A percentile compares a stretch with the other conserved stretches of the same genome.
phyloP scores from a whole-genome alignment of 2,329 filamentous ascomycete genomes.

The Nigrograna mackinnonii region DNA sequence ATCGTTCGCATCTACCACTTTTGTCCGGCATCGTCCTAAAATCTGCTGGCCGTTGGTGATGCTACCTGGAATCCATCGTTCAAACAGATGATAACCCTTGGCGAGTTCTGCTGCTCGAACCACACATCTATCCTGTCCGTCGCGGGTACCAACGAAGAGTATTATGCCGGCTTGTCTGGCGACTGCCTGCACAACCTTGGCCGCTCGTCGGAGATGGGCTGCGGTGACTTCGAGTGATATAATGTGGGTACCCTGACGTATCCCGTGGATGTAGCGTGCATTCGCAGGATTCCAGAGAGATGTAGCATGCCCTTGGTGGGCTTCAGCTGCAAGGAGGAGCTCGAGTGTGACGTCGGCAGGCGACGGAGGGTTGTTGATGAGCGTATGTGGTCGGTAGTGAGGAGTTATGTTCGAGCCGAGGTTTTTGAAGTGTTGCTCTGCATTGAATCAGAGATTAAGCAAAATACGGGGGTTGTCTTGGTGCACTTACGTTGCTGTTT shows the following conservation, averaged over 20 bases:
- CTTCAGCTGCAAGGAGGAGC: conserved; percentile 63
- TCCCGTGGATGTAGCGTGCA: conserved; percentile 89
- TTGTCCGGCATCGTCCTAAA: conserved; percentile 68
- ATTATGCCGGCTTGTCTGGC: conserved; percentile 81
- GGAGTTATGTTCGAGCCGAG: conserved; percentile 46
- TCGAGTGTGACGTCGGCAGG: conserved; percentile 86
- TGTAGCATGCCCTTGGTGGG: conserved; percentile 79
- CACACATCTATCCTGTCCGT: conserved; percentile 79
- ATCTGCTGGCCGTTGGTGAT: conserved; percentile 95
- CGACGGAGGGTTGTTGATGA: conserved; percentile 73
- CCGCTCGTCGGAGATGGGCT: conserved; percentile 86
- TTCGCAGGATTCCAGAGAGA: conserved; percentile 95
- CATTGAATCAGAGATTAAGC: conserved; percentile 16
- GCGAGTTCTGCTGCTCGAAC: conserved; percentile 80
- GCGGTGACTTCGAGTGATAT: conserved; percentile 90
- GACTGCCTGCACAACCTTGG: conserved; percentile 89
- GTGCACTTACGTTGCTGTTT: conserved; percentile 45
- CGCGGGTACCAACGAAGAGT: conserved; percentile 86
- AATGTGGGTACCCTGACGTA: conserved; percentile 86
- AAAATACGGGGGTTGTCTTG: too few relatives aligned
- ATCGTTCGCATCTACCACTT: conserved; percentile 80
- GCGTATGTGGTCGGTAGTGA: conserved; percentile 67
- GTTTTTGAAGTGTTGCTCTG: conserved; percentile 37
- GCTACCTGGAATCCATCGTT: conserved; percentile 87
- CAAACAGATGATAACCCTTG: conserved; percentile 83